Conservation (phyloP, 148 eudicot species). For the Rhododendron simsii region DNA sequence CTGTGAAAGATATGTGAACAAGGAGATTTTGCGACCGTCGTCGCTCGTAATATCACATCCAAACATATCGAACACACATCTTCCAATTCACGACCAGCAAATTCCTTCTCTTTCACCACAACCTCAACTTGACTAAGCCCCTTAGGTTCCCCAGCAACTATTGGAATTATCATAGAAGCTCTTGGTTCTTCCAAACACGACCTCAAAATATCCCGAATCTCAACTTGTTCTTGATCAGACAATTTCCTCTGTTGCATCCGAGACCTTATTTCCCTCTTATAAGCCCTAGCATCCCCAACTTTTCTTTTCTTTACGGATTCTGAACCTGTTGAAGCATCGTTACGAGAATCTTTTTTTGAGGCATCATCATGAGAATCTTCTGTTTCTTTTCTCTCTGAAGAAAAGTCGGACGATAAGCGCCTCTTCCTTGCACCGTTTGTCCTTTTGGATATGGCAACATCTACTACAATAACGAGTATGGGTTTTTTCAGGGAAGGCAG, state of each 20-base stretch:
- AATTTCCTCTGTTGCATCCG: not conserved
- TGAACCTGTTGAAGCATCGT: not conserved
- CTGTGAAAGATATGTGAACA: constrained; percentile 1
- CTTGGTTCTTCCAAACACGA: not conserved
- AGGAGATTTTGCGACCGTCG: not conserved
- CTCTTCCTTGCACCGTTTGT: not conserved
- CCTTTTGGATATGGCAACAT: not conserved
- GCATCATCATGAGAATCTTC: not conserved
- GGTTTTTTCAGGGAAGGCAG: not conserved
- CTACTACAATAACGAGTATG: not conserved
- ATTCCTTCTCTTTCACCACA: not conserved
- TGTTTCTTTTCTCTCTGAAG: not conserved
- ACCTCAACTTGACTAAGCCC: not conserved
- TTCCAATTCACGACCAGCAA: not conserved
- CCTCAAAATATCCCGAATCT: not conserved
- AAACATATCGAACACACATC: not conserved
- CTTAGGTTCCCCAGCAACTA: not conserved
- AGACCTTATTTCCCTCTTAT: not conserved
- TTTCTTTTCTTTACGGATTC: not conserved
- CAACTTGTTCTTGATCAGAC: not conserved
- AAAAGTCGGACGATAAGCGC: not conserved
- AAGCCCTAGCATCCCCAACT: not conserved
- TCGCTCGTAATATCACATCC: not conserved
- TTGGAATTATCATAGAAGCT: not conserved
- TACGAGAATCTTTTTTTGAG: not conserved